These are phyloP conservation scores for Ascochyta fabae DNA, from an alignment of 2,329 filamentous ascomycete species.

Conservation along the genomic window DNA sequence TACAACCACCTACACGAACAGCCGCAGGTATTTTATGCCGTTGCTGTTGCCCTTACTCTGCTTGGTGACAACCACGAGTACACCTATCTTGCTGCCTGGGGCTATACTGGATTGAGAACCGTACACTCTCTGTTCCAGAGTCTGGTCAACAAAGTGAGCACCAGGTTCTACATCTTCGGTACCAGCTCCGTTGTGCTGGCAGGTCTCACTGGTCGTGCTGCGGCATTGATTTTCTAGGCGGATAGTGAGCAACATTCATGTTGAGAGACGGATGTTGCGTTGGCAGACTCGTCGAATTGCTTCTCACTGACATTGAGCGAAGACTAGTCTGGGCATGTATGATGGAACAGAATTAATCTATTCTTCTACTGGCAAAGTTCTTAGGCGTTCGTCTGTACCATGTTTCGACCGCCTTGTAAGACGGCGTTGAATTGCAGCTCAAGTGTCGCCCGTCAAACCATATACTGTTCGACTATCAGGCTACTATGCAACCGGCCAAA, in stretches of 20 bases:
- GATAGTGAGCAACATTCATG: neutral
- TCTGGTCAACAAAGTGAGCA: constrained; percentile 13
- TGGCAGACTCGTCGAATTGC: neutral
- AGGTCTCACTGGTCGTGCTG: constrained; percentile 13
- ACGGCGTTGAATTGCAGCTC: too few species aligned
- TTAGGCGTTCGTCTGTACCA: neutral
- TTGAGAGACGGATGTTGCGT: too few species aligned
- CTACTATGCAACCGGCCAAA: too few species aligned
- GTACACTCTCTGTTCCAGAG: constrained; percentile 17
- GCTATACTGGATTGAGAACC: constrained; percentile 15
- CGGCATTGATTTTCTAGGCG: constrained; percentile 7
- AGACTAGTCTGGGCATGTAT: neutral
- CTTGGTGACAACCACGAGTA: constrained; percentile 16
- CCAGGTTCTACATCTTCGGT: constrained; percentile 15
- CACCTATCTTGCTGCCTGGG: constrained; percentile 17
- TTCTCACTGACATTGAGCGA: neutral
- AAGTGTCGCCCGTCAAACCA: too few species aligned
- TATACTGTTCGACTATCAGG: too few species aligned
- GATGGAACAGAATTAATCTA: neutral
- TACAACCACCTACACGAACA: constrained; percentile 17
- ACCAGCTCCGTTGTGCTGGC: constrained; percentile 13
- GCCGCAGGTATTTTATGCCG: constrained; percentile 15
- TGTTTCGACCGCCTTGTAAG: neutral
- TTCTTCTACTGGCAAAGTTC: neutral
- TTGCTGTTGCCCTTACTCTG: constrained; percentile 10